Evolutionary conservation across 768 basidiomycete genomes (phyloP).

Genomic region (Paxillus involutus): DNA sequence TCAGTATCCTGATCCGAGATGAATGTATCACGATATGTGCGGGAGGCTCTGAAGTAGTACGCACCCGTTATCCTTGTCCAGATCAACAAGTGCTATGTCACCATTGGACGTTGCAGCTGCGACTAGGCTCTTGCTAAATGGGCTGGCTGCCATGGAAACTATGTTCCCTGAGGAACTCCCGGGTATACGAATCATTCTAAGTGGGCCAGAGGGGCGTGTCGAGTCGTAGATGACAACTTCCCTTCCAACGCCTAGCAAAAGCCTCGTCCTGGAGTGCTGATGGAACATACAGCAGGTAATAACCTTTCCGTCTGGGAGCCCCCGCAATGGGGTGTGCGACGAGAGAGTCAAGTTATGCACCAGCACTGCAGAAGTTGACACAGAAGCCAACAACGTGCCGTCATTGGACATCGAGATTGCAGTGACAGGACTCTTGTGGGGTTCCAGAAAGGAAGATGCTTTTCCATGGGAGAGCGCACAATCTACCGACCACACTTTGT

Average conservation of each 20-base stretch:
- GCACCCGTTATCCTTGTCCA: conserved; percentile 76
- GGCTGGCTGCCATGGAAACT: conserved; percentile 59
- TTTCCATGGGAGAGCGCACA: conserved; percentile 37
- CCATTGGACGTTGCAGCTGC: conserved; percentile 57
- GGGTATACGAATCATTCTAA: conserved; percentile 50
- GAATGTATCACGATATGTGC: background rate
- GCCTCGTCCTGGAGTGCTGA: conserved; percentile 56
- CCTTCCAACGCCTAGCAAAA: conserved; percentile 54
- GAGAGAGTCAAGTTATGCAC: conserved; percentile 59
- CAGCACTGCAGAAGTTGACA: conserved; percentile 51
- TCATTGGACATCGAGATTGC: conserved; percentile 63
- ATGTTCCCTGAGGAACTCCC: conserved; percentile 49
- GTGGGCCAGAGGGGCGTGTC: conserved; percentile 53
- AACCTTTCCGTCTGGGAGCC: conserved; percentile 41
- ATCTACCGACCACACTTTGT: conserved; percentile 53
- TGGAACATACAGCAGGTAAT: conserved; percentile 60
- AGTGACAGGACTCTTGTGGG: conserved; percentile 50
- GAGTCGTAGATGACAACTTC: conserved; percentile 65
- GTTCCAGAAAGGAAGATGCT: conserved; percentile 47
- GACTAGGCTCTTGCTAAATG: conserved; percentile 74
- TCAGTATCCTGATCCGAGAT: conserved; percentile 47
- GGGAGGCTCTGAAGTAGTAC: conserved; percentile 12
- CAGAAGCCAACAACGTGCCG: conserved; percentile 52
- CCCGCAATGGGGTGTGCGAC: conserved; percentile 54
- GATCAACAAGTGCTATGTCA: conserved; percentile 57